Evolutionary conservation across 2,329 filamentous ascomycete genomes (phyloP).

Genomic region (Macrophomina phaseolina): DNA sequence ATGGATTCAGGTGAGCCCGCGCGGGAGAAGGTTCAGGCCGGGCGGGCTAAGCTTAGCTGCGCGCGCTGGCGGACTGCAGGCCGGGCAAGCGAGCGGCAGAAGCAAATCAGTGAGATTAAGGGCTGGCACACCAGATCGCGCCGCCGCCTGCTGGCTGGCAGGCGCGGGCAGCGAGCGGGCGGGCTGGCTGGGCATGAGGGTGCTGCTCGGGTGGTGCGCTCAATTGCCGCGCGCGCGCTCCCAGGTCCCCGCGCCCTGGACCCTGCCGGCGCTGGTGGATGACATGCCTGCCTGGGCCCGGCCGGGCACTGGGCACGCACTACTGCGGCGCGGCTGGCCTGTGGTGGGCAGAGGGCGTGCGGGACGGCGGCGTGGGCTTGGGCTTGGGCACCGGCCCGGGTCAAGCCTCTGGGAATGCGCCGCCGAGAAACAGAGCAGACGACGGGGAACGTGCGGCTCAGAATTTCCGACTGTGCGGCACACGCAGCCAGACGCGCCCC

Average conservation of each 20-base stretch:
- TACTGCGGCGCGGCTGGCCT: constrained; percentile 12
- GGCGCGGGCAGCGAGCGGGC: not conserved
- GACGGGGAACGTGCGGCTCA: constrained; percentile 26
- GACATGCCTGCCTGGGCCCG: too few relatives aligned
- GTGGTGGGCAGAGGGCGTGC: not conserved
- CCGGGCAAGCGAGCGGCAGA: constrained; percentile 24
- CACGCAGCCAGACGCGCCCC: not conserved
- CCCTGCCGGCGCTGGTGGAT: constrained; percentile 3
- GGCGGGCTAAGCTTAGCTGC: constrained; percentile 24
- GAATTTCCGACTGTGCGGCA: constrained; percentile 4
- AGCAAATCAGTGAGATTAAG: constrained; percentile 27
- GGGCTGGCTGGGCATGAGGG: not conserved
- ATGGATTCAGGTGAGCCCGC: constrained; percentile 42
- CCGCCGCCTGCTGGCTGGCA: constrained; percentile 15
- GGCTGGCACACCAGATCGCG: constrained; percentile 23
- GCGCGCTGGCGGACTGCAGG: constrained; percentile 16
- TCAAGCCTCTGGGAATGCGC: constrained; percentile 19
- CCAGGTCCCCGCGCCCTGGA: constrained; percentile 20
- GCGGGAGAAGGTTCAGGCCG: constrained; percentile 23
- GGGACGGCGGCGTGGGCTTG: constrained; percentile 20
- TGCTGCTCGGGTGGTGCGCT: not conserved
- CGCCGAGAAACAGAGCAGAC: constrained; percentile 21
- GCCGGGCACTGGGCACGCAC: not conserved
- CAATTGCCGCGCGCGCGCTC: constrained; percentile 1
- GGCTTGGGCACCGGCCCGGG: constrained; percentile 21